Conservation (phyloP, 345 rosid species). For the Diplotaxis tenuifolia region DNA sequence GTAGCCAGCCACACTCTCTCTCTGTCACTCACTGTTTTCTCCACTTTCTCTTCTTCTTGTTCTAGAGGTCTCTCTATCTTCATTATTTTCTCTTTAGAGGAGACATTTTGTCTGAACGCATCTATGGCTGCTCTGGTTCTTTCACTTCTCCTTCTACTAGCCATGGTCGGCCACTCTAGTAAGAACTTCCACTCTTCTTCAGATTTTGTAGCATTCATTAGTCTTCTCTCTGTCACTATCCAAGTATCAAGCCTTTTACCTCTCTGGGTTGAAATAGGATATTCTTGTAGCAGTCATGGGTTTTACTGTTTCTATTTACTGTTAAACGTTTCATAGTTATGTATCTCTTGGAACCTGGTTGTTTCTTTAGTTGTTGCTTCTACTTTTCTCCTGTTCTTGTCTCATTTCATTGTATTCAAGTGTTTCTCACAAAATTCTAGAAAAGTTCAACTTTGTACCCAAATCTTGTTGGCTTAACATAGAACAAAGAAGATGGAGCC, state of each 20-base stretch:
- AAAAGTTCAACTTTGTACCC: neutral
- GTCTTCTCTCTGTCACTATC: slow-evolving; percentile 1
- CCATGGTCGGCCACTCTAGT: slow-evolving; percentile 56
- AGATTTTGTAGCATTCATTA: slow-evolving; percentile 4
- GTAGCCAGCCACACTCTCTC: no score
- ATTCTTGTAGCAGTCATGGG: slow-evolving; percentile 16
- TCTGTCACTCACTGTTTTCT: slow-evolving; percentile 19
- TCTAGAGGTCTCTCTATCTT: slow-evolving; percentile 10
- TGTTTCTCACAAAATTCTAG: neutral
- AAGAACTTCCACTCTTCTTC: slow-evolving; percentile 26
- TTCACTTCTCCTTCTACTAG: slow-evolving; percentile 45
- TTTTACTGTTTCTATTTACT: slow-evolving; percentile 18
- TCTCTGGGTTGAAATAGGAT: neutral
- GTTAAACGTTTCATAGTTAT: neutral
- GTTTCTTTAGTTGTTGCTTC: neutral
- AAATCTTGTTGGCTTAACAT: slow-evolving; percentile 18
- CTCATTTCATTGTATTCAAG: neutral
- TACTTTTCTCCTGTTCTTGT: slow-evolving; percentile 7
- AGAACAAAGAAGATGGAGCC: neutral
- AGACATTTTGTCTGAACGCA: slow-evolving; percentile 23
- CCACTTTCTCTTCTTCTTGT: slow-evolving; percentile 7
- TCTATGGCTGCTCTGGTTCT: slow-evolving; percentile 50
- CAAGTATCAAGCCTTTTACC: neutral
- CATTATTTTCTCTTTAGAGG: slow-evolving; percentile 10
- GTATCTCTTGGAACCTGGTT: neutral